Evolutionary conservation across 768 basidiomycete genomes (phyloP).

Genomic region (Phanerodontia chrysosporium): DNA sequence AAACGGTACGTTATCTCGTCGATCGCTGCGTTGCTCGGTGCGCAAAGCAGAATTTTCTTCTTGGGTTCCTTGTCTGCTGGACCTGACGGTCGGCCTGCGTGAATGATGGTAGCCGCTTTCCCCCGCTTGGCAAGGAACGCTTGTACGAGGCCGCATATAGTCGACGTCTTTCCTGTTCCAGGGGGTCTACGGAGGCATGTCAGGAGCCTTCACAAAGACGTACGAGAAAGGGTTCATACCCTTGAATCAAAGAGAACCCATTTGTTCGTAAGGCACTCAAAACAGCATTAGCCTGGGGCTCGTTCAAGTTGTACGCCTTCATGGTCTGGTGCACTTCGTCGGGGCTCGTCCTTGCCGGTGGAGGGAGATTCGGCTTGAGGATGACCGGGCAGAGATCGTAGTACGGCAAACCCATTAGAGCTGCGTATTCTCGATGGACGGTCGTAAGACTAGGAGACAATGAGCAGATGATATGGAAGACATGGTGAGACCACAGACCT

Average conservation of each 20-base stretch:
- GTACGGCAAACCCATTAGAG: constrained; percentile 75
- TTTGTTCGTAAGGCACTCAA: constrained; percentile 61
- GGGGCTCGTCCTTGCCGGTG: constrained; percentile 38
- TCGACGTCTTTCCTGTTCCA: constrained; percentile 97
- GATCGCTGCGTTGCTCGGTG: constrained; percentile 97
- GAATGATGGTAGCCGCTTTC: constrained; percentile 43
- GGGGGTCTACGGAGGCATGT: constrained; percentile 65
- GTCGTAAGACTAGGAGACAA: constrained; percentile 71
- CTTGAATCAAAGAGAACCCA: constrained; percentile 93
- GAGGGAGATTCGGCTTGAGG: constrained; percentile 59
- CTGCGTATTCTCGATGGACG: constrained; percentile 87
- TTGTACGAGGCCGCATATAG: constrained; percentile 91
- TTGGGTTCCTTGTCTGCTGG: constrained; percentile 42
- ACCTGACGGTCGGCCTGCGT: constrained; percentile 39
- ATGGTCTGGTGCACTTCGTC: constrained; percentile 63
- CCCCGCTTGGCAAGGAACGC: constrained; percentile 66
- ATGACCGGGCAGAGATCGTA: constrained; percentile 76
- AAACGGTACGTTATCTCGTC: constrained; percentile 91
- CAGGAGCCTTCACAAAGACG: too few relatives aligned
- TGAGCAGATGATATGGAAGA: neutral
- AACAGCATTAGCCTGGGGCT: constrained; percentile 92
- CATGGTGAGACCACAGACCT: constrained; percentile 49
- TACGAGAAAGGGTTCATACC: too few relatives aligned
- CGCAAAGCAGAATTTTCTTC: constrained; percentile 85
- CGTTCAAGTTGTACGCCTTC: constrained; percentile 72